phyloP scores from a whole-genome alignment of 1,284 basidiomycete genomes.

The Anthracocystis panici-leucophaei region DNA sequence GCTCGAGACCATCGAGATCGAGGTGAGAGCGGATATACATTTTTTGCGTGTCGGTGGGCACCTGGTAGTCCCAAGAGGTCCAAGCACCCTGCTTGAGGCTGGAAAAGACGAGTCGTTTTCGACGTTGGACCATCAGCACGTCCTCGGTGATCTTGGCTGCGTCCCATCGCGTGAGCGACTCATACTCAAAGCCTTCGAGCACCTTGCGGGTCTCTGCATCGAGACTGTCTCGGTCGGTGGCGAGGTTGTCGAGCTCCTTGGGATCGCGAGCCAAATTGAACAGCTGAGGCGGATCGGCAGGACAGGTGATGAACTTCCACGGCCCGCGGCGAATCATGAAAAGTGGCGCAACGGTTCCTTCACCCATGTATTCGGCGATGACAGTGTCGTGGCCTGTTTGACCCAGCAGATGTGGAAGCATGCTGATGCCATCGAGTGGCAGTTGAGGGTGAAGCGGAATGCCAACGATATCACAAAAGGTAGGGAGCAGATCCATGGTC shows the following conservation, averaged over 20 bases:
- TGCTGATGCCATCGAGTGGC: conserved; percentile 39
- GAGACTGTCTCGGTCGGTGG: conserved; percentile 22
- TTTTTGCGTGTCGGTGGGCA: conserved; percentile 35
- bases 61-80: conserved; percentile 48
- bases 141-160: conserved; percentile 41
- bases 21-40: conserved; percentile 47
- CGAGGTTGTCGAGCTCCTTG: conserved; percentile 42
- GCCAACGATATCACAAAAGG: conserved; percentile 40
- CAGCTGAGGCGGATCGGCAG: conserved; percentile 38
- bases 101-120: conserved; percentile 35
- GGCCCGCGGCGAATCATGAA: conserved; percentile 44
- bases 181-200: conserved; percentile 27
- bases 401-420: conserved; percentile 35
- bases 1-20: conserved; percentile 44
- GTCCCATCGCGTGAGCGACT: conserved; percentile 34
- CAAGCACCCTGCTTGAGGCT: conserved; percentile 43
- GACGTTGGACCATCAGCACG: conserved; percentile 36
- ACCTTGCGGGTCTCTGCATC: conserved; percentile 25
- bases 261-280: conserved; percentile 33
- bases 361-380: conserved; percentile 45
- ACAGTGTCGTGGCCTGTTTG: conserved; percentile 34
- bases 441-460: conserved; percentile 33
- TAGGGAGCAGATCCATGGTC: conserved; percentile 42
- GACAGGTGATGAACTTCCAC: conserved; percentile 44
- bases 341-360: conserved; percentile 38